phyloP scores from a whole-genome alignment of 257 asterid genomes.

The Asclepias syriaca region DNA sequence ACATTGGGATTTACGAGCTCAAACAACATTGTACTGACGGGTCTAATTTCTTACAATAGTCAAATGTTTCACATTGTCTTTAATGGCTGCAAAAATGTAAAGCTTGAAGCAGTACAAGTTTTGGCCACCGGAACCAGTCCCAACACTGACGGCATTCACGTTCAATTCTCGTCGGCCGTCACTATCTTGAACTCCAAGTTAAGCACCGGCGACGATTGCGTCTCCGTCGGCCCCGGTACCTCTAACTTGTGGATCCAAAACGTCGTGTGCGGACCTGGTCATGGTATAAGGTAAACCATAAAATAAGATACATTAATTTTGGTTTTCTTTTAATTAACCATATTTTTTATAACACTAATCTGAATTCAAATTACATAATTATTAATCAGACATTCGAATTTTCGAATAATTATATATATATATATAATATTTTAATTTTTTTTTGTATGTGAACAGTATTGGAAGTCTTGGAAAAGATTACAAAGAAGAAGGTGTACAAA shows the following conservation, averaged over 20 bases:
- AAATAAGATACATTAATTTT: not conserved
- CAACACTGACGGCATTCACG: slow-evolving; percentile 34
- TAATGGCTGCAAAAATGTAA: slow-evolving; percentile 22
- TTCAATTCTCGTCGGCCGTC: slow-evolving; percentile 24
- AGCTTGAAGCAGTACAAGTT: slow-evolving; percentile 18
- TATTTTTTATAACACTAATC: no score
- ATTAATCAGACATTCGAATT: no score
- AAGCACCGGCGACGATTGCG: slow-evolving; percentile 34
- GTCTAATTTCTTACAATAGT: slow-evolving; percentile 27
- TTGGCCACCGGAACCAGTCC: slow-evolving; percentile 27
- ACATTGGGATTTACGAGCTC: slow-evolving; percentile 29
- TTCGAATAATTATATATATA: no score
- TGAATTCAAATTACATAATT: no score
- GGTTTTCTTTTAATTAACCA: no score
- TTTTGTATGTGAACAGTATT: slow-evolving; percentile 29
- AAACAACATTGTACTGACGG: slow-evolving; percentile 18
- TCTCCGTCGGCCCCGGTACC: slow-evolving; percentile 33
- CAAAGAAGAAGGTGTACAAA: slow-evolving; percentile 50
- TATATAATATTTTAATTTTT: no score
- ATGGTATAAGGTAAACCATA: slow-evolving; percentile 27
- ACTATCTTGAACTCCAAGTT: slow-evolving; percentile 21
- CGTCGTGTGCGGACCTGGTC: slow-evolving; percentile 31
- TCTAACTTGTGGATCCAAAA: slow-evolving; percentile 22
- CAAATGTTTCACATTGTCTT: slow-evolving; percentile 28
- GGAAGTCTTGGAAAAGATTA: slow-evolving; percentile 53